These are phyloP conservation scores for Verruconis gallopava DNA, from an alignment of 2,329 filamentous ascomycete genomes.

Conservation along the genomic window DNA sequence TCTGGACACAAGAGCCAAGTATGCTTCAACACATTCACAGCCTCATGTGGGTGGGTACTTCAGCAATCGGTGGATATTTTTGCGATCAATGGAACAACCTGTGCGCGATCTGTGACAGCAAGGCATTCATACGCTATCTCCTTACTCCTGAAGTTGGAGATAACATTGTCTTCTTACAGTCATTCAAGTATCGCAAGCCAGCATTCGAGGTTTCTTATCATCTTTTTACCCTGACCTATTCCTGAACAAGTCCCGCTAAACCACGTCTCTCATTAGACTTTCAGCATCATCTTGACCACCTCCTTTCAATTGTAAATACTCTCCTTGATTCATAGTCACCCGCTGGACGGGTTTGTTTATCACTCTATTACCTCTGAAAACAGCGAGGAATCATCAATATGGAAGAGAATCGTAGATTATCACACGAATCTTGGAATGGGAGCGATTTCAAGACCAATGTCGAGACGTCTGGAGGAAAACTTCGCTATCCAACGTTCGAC, in stretches of 20 bases:
- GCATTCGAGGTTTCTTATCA: no score
- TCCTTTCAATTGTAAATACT: no score
- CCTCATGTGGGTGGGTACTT: not conserved
- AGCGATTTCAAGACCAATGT: not conserved
- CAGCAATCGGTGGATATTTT: not conserved
- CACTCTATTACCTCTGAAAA: not conserved
- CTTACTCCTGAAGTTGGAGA: no score
- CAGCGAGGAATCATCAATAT: not conserved
- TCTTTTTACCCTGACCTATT: no score
- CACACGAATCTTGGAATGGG: not conserved
- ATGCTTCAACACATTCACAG: not conserved
- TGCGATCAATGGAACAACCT: not conserved
- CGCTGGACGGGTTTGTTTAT: not conserved
- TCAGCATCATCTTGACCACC: no score
- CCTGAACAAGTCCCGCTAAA: no score
- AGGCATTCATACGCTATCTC: no score
- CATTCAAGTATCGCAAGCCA: no score
- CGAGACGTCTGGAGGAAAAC: not conserved
- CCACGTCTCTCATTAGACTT: no score
- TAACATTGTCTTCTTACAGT: no score
- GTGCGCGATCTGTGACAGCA: not conserved
- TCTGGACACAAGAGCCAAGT: not conserved
- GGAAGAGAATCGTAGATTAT: not conserved
- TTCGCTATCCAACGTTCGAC: not conserved
- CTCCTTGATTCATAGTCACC: no score